Conservation (phyloP, 2,329 filamentous ascomycete species). For the Colletotrichum sp. region DNA sequence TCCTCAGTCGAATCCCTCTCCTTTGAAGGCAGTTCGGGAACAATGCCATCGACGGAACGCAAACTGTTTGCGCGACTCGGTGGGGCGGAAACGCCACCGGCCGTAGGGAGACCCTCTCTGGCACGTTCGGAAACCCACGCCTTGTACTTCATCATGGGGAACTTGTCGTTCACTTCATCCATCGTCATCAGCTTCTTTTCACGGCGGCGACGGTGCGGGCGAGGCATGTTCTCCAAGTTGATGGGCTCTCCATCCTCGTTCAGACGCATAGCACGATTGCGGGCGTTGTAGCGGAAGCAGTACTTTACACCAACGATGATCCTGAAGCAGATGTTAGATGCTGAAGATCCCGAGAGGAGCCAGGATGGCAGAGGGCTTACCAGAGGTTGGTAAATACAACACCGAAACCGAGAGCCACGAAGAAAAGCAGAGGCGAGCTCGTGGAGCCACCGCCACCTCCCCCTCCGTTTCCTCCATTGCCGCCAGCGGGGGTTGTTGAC, state of each 20-base stretch:
- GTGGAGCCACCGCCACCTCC: conserved; percentile 29
- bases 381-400: conserved; percentile 99
- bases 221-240: conserved; percentile 81
- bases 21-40: conserved; percentile 37
- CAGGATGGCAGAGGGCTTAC: conserved; percentile 58
- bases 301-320: conserved; percentile 99
- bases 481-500: not conserved
- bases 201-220: conserved; percentile 82
- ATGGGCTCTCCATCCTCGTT: conserved; percentile 88
- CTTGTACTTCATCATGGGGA: conserved; percentile 96
- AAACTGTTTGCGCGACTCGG: conserved; percentile 76
- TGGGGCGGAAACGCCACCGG: conserved; percentile 80
- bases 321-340: conserved; percentile 57
- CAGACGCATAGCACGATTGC: conserved; percentile 79
- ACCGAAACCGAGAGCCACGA: conserved; percentile 94
- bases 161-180: conserved; percentile 98
- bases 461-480: not conserved
- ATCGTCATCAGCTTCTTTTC: conserved; percentile 99
- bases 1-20: conserved; percentile 49
- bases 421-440: conserved; percentile 67
- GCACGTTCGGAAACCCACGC: conserved; percentile 86
- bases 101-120: conserved; percentile 80
- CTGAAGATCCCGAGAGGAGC: not conserved
- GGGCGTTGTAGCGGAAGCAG: conserved; percentile 97
- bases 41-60: conserved; percentile 65